Evolutionary conservation across 1,284 basidiomycete genomes (phyloP).

Genomic region (Fomitopsis schrenkii): DNA sequence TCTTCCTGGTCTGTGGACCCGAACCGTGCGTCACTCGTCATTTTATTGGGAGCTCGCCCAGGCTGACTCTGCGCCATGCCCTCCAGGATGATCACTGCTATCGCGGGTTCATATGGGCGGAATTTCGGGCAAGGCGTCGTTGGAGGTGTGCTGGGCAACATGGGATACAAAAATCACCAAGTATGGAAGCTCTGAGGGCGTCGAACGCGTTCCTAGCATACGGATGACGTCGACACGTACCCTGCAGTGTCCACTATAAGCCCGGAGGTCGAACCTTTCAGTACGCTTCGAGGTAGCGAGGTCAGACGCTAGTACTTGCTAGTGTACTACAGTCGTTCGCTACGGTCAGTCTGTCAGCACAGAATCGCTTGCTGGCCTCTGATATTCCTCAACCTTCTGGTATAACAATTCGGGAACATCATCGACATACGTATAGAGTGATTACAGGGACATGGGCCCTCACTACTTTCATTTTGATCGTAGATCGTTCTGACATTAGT

Average conservation of each 20-base stretch:
- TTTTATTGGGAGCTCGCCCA: neutral
- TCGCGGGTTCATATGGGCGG: constrained; percentile 73
- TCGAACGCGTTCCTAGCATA: neutral
- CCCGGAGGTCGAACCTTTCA: too few relatives aligned
- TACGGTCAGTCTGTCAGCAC: too few relatives aligned
- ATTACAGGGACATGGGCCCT: too few relatives aligned
- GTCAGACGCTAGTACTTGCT: too few relatives aligned
- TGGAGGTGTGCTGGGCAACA: constrained; percentile 59
- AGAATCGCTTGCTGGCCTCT: too few relatives aligned
- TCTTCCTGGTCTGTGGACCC: constrained; percentile 77
- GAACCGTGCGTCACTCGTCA: constrained; percentile 52
- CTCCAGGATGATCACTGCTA: constrained; percentile 65
- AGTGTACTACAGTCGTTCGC: too few relatives aligned
- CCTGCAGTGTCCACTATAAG: too few relatives aligned
- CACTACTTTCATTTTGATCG: neutral
- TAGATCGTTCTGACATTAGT: neutral
- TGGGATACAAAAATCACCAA: constrained; percentile 59
- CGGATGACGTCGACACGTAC: too few relatives aligned
- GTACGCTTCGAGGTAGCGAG: too few relatives aligned
- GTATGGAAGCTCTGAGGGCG: constrained; percentile 62
- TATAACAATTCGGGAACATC: too few relatives aligned
- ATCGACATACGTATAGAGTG: too few relatives aligned
- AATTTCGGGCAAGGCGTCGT: constrained; percentile 72
- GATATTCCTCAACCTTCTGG: too few relatives aligned
- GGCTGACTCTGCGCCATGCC: constrained; percentile 4